Evolutionary conservation across 768 basidiomycete species (phyloP).

Genomic region (Boletus sp.): DNA sequence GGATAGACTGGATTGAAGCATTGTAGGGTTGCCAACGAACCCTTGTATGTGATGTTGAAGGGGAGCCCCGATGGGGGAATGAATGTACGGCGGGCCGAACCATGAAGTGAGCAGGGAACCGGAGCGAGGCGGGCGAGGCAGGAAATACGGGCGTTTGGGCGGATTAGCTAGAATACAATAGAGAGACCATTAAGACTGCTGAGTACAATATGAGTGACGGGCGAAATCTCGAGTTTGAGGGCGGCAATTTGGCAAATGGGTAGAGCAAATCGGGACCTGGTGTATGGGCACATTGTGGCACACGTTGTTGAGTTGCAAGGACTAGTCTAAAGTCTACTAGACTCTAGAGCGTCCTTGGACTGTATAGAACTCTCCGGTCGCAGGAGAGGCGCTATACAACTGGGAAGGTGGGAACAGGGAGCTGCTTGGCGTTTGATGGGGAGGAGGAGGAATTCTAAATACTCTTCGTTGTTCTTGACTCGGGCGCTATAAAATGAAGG

Average conservation of each 20-base stretch:
- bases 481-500: conserved; percentile 33
- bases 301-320: conserved; percentile 22
- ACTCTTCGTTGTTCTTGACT: conserved; percentile 22
- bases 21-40: conserved; percentile 83
- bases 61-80: conserved; percentile 70
- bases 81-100: conserved; percentile 43
- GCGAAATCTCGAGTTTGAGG: conserved; percentile 11
- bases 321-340: conserved; percentile 36
- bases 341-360: conserved; percentile 43
- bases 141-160: conserved; percentile 14
- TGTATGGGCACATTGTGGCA: conserved; percentile 41
- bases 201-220: conserved; percentile 16
- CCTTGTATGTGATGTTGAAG: conserved; percentile 59
- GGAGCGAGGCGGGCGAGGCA: conserved; percentile 1
- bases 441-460: conserved; percentile 20
- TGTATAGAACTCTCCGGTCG: conserved; percentile 21
- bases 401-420: background rate
- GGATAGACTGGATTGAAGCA: conserved; percentile 40
- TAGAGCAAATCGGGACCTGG: conserved; percentile 25
- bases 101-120: conserved; percentile 21
- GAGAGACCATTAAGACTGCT: conserved; percentile 34
- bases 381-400: conserved; percentile 24
- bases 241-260: conserved; percentile 20
- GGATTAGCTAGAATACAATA: conserved; percentile 37
- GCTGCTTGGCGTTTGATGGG: conserved; percentile 4